Base-by-base conservation (phyloP, 176 grass and related monocot species). In the Alloteropsis semialata region DNA sequence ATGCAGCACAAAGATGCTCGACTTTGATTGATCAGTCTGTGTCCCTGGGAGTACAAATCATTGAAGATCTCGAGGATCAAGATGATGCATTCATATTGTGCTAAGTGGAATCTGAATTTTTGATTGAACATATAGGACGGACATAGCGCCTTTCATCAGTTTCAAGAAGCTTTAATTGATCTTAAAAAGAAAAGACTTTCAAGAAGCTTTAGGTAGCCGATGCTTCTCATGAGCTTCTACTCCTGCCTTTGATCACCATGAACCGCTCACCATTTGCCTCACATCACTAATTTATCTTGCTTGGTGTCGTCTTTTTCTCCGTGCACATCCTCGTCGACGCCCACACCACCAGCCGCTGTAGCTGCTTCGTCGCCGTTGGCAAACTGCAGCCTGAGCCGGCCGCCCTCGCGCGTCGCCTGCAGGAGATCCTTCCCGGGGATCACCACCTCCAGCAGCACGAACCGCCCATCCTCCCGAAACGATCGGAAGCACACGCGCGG, bases 361-460 rank as follows among this genome's bases (percentile, higher is more conserved):
- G 67, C 70, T 0, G 72, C n/a, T n/a, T n/a, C 65, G 19, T 82
- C 75, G 29, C 62, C 44, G 73, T 75, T 57, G 51, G 86, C 79
- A 19, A 94, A 89, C 49, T 66, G 86, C 76, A 94, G 81, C 92
- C 82, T 94, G 46, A 94, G 90, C 21, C 92, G 77, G 6, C 92
- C 92, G 43, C 82, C 92, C 37, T 91, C 86, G 39, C 92, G 87
- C 45, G 84, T 89, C 8, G 92, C 89, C 45, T 84, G 89, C 77
- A 94, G 74, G 54, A 90, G 58, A 82, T 95, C 93, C 43, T 92
- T 76, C 10, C 81, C 88, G 49, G 93, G 90, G 36, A 95, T 90
- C 74, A 87, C 91, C 41, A 92, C 80, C 90, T 95, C 65, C 81
- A 69, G 65, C 27, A 95, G 86, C 45, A 95, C 93, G 81, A 95